phyloP scores from a whole-genome alignment of 2,329 filamentous ascomycete genomes.

The Ophiostoma ulmi region DNA sequence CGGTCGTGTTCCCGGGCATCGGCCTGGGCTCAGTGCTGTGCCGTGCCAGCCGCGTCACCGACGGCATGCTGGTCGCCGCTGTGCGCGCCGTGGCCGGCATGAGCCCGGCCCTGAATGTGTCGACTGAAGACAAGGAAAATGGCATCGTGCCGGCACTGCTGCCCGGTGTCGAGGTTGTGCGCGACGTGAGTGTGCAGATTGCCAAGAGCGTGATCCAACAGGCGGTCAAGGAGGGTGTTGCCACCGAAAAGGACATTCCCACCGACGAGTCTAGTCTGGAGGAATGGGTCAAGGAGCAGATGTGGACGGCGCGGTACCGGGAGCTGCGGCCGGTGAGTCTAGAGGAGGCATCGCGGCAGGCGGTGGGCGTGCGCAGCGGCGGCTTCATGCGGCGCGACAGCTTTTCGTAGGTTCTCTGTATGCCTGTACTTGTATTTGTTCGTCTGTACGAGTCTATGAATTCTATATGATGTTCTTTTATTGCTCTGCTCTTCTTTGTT shows the following conservation, averaged over 20 bases:
- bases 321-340: slow-evolving; percentile 54
- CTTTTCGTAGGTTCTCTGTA: background rate
- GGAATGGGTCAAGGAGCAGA: slow-evolving; percentile 70
- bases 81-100: slow-evolving; percentile 65
- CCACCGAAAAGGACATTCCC: slow-evolving; percentile 56
- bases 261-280: slow-evolving; percentile 57
- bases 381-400: slow-evolving; percentile 21
- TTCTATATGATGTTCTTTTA: background rate
- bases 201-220: slow-evolving; percentile 68
- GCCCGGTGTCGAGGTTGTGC: slow-evolving; percentile 69
- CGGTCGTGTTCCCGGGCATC: slow-evolving; percentile 78
- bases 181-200: slow-evolving; percentile 71
- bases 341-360: slow-evolving; percentile 49
- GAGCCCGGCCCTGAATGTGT: slow-evolving; percentile 59
- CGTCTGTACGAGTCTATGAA: background rate
- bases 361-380: slow-evolving; percentile 42
- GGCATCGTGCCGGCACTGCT: slow-evolving; percentile 54
- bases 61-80: slow-evolving; percentile 77
- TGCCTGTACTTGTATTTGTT: background rate
- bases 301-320: slow-evolving; percentile 71
- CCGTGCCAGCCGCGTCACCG: slow-evolving; percentile 61
- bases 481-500: background rate
- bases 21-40: slow-evolving; percentile 72
- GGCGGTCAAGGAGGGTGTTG: slow-evolving; percentile 64
- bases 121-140: background rate